These are phyloP conservation scores for Colletotrichum australisinense DNA, from an alignment of 2,329 filamentous ascomycete species.

Conservation along the genomic window DNA sequence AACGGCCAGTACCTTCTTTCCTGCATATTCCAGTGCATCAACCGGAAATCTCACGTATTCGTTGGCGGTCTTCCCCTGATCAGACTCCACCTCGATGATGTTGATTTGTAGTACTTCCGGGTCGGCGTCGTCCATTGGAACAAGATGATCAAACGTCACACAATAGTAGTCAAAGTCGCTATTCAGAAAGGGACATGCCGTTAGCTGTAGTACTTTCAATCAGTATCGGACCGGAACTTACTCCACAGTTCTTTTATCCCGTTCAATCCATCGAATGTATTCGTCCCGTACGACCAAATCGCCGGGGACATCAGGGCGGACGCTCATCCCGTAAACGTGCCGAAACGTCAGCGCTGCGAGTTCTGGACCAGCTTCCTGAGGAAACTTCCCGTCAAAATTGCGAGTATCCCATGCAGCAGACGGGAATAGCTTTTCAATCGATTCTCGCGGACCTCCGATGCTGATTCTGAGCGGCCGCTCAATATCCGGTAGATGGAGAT, in stretches of 20 bases:
- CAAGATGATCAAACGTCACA: constrained; percentile 54
- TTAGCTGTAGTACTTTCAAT: too few relatives aligned
- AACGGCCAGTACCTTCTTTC: constrained; percentile 53
- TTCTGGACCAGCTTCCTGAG: constrained; percentile 30
- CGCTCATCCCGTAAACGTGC: constrained; percentile 29
- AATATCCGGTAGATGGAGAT: constrained; percentile 30
- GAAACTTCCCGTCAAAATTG: not conserved
- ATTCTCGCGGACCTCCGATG: constrained; percentile 38
- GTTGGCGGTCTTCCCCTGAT: constrained; percentile 47
- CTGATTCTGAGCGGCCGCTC: constrained; percentile 38
- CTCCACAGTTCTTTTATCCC: too few relatives aligned
- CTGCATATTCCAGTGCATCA: constrained; percentile 49
- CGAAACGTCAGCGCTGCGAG: constrained; percentile 35
- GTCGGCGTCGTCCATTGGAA: constrained; percentile 46
- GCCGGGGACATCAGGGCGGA: not conserved
- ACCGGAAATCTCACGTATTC: constrained; percentile 46
- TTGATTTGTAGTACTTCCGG: constrained; percentile 56
- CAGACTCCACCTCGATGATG: constrained; percentile 52
- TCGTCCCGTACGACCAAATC: constrained; percentile 38
- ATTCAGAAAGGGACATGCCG: not conserved
- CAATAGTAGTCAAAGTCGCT: constrained; percentile 50
- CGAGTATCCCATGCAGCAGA: constrained; percentile 30
- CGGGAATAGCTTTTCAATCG: constrained; percentile 37
- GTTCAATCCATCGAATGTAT: constrained; percentile 34
- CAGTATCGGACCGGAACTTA: too few relatives aligned